phyloP scores from a whole-genome alignment of 257 asterid genomes.

The Plectranthus barbatus region DNA sequence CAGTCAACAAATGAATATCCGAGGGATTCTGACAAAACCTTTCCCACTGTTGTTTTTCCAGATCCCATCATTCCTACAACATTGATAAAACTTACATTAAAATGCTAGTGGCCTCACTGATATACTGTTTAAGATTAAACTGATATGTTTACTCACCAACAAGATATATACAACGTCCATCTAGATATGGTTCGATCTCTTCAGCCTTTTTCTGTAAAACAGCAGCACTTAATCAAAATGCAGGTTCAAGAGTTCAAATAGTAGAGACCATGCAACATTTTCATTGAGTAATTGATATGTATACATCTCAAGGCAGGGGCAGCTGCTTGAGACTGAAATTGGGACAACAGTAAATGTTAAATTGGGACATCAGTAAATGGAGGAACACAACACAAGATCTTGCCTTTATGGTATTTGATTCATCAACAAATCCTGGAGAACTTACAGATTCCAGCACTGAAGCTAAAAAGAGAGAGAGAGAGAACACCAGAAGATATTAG shows the following conservation, averaged over 20 bases:
- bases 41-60: slow-evolving; percentile 93
- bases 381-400: slow-evolving; percentile 7
- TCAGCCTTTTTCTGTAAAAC: slow-evolving; percentile 61
- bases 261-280: background rate
- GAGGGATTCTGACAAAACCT: slow-evolving; percentile 68
- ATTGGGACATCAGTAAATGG: background rate
- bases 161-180: slow-evolving; percentile 73
- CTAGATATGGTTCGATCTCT: slow-evolving; percentile 53
- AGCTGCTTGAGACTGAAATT: background rate
- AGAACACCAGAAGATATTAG: background rate
- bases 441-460: slow-evolving; percentile 47
- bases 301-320: background rate
- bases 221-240: slow-evolving; percentile 16
- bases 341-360: background rate
- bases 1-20: slow-evolving; percentile 83
- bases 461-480: slow-evolving; percentile 20
- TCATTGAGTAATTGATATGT: background rate
- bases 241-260: slow-evolving; percentile 9
- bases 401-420: slow-evolving; percentile 50
- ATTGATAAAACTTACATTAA: background rate
- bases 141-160: slow-evolving; percentile 60
- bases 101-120: background rate
- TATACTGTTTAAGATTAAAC: background rate
- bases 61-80: slow-evolving; percentile 95
- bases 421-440: slow-evolving; percentile 34